Conservation (phyloP, 192 early-diverging fungal genomes). For the Mortierella antarctica region DNA sequence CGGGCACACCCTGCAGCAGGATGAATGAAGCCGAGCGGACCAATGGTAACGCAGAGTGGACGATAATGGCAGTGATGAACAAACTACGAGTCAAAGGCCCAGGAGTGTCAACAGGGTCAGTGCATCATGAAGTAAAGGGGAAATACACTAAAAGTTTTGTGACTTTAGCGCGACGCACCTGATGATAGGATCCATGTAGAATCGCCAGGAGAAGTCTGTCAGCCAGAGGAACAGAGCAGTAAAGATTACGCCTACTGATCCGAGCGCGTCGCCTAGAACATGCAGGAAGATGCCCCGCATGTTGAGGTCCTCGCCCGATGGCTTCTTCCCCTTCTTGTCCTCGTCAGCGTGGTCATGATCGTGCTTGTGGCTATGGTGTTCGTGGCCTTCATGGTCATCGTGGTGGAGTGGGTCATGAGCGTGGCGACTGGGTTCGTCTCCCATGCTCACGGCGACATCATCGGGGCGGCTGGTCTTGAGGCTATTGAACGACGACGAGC, state of each 20-base stretch:
- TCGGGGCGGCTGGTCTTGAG: neutral
- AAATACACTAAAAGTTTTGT: too few relatives aligned
- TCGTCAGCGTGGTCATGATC: slow-evolving; percentile 31
- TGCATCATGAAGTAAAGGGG: neutral
- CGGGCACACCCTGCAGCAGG: slow-evolving; percentile 85
- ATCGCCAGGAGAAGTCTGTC: slow-evolving; percentile 72
- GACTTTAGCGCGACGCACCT: slow-evolving; percentile 54
- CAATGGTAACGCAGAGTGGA: slow-evolving; percentile 60
- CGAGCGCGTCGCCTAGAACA: slow-evolving; percentile 90
- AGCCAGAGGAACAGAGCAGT: slow-evolving; percentile 83
- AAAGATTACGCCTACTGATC: slow-evolving; percentile 88
- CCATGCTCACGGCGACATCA: slow-evolving; percentile 14
- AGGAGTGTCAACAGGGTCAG: neutral
- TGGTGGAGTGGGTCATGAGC: slow-evolving; percentile 9
- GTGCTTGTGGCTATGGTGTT: slow-evolving; percentile 51
- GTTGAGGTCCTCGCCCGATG: slow-evolving; percentile 62
- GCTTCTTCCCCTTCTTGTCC: slow-evolving; percentile 22
- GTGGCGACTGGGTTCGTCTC: slow-evolving; percentile 15
- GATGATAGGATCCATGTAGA: slow-evolving; percentile 88
- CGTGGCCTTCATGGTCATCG: slow-evolving; percentile 47
- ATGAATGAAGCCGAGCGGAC: slow-evolving; percentile 76
- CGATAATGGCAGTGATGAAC: slow-evolving; percentile 72
- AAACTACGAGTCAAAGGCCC: slow-evolving; percentile 34
- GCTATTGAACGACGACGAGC: neutral
- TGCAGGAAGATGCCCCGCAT: slow-evolving; percentile 85